phyloP scores from a whole-genome alignment of 768 basidiomycete species.

The Kondoa malvinella region DNA sequence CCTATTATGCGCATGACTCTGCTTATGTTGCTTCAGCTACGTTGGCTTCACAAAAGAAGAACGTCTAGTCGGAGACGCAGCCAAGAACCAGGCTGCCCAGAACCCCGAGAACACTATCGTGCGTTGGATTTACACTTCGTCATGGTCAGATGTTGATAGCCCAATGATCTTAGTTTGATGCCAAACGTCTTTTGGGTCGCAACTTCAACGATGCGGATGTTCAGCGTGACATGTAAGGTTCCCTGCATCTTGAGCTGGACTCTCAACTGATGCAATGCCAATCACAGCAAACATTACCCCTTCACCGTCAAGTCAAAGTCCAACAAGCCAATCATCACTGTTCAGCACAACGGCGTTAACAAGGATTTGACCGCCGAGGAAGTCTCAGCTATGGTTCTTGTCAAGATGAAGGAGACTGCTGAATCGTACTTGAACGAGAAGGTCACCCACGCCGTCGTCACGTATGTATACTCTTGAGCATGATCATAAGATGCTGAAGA shows the following conservation, averaged over 20 bases:
- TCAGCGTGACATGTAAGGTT: slow-evolving; percentile 38
- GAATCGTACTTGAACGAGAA: slow-evolving; percentile 92
- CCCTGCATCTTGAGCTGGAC: not conserved
- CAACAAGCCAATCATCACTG: slow-evolving; percentile 27
- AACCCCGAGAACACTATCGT: slow-evolving; percentile 57
- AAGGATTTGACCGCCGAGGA: slow-evolving; percentile 46
- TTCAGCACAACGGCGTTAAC: slow-evolving; percentile 48
- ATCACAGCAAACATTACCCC: slow-evolving; percentile 55
- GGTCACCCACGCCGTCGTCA: slow-evolving; percentile 94
- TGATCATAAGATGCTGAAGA: not conserved
- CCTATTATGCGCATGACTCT: slow-evolving; percentile 40
- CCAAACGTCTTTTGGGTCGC: slow-evolving; percentile 37
- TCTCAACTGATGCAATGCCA: not conserved
- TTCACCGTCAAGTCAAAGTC: slow-evolving; percentile 28
- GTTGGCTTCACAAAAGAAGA: slow-evolving; percentile 25
- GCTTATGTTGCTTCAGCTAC: slow-evolving; percentile 7
- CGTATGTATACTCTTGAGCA: slow-evolving; percentile 28
- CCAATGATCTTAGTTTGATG: slow-evolving; percentile 92
- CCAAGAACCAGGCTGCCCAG: slow-evolving; percentile 85
- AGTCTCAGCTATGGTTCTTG: slow-evolving; percentile 82
- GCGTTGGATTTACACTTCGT: too few species aligned
- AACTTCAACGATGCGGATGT: slow-evolving; percentile 56
- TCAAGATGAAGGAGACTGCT: slow-evolving; percentile 98
- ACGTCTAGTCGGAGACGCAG: slow-evolving; percentile 65
- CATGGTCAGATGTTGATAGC: too few species aligned